phyloP scores from a whole-genome alignment of 768 basidiomycete genomes.

The Lyophyllum decastes region DNA sequence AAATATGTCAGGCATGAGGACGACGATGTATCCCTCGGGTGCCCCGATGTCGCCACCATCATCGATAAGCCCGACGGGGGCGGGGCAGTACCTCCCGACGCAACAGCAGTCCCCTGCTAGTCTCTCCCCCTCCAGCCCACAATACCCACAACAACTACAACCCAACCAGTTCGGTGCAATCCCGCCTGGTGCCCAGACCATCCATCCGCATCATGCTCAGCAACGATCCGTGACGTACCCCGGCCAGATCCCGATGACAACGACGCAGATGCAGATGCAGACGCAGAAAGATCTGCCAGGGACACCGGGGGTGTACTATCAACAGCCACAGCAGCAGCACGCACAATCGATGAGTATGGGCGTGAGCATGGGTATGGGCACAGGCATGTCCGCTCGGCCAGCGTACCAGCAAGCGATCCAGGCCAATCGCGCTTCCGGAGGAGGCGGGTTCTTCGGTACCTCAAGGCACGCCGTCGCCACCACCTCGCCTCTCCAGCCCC shows the following conservation, averaged over 20 bases:
- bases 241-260: background rate
- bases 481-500: background rate
- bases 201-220: background rate
- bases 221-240: background rate
- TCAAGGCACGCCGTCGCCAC: background rate
- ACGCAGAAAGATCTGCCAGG: background rate
- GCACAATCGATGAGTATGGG: background rate
- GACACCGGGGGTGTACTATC: background rate
- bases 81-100: background rate
- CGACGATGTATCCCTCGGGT: background rate
- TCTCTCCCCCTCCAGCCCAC: background rate
- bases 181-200: background rate
- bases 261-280: too few relatives aligned
- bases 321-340: background rate
- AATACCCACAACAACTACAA: background rate
- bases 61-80: background rate
- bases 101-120: slow-evolving; percentile 5
- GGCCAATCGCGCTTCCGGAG: background rate
- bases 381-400: background rate
- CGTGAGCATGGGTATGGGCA: too few relatives aligned
- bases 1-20: slow-evolving; percentile 1
- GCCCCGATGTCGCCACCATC: slow-evolving; percentile 2
- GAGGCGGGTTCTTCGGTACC: slow-evolving; percentile 8
- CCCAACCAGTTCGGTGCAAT: background rate
- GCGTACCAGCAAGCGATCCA: background rate